Evolutionary conservation across 2,329 filamentous ascomycete species (phyloP).

Genomic region (Fragosphaeria purpurea): DNA sequence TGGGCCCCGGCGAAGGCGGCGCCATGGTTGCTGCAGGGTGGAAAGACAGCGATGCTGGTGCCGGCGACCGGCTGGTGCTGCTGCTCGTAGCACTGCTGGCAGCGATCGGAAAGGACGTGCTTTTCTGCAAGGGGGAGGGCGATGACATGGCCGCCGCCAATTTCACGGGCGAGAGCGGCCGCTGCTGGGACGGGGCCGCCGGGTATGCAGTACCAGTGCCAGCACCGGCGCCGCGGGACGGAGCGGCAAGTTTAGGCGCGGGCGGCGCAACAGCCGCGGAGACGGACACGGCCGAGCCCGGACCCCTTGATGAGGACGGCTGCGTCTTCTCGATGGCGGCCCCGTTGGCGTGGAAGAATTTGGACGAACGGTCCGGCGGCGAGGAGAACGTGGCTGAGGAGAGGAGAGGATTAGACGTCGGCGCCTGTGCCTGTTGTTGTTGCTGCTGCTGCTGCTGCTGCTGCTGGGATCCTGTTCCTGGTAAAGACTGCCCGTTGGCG

Average conservation of each 20-base stretch:
- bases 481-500: conserved; percentile 38
- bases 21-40: background rate
- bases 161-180: conserved; percentile 45
- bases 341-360: conserved; percentile 70
- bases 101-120: background rate
- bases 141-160: conserved; percentile 6
- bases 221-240: background rate
- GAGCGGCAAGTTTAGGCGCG: conserved; percentile 12
- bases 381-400: background rate
- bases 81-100: background rate
- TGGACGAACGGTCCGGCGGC: conserved; percentile 32
- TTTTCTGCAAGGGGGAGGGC: conserved; percentile 3
- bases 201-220: too few species aligned
- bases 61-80: background rate
- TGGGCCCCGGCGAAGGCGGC: background rate
- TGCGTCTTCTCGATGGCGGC: conserved; percentile 24
- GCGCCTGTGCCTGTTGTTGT: background rate
- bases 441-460: conserved; percentile 13
- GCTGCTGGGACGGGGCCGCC: conserved; percentile 18
- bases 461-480: conserved; percentile 18
- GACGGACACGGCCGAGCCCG: background rate
- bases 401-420: conserved; percentile 11
- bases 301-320: background rate
- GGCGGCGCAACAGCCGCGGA: background rate
- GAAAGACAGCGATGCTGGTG: background rate